A percentile compares a stretch with the other conserved stretches of the same genome.
phyloP scores from a whole-genome alignment of 2,329 filamentous ascomycete genomes.

The Colletotrichum sp. region DNA sequence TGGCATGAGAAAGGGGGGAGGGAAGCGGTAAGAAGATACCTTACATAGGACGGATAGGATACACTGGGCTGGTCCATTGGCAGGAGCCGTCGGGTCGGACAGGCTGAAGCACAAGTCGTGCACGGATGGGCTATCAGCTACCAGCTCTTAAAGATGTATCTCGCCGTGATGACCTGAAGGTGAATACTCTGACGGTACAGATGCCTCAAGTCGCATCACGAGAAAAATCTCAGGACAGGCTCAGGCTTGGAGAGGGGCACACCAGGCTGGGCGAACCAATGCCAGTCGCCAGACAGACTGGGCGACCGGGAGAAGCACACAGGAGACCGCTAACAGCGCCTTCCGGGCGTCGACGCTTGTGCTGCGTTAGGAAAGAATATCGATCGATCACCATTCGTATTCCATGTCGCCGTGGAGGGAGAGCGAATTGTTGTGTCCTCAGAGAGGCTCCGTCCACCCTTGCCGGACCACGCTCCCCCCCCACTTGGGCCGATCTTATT shows the following conservation, averaged over 20 bases:
- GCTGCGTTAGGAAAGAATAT: slow-evolving; percentile 16
- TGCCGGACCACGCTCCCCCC: neutral
- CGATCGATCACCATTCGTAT: slow-evolving; percentile 21
- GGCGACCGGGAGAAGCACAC: neutral
- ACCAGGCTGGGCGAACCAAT: neutral
- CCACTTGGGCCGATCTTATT: neutral
- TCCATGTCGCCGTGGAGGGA: neutral
- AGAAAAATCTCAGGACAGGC: neutral
- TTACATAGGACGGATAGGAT: neutral
- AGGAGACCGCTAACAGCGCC: neutral
- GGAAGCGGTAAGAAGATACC: neutral
- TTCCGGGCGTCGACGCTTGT: slow-evolving; percentile 18
- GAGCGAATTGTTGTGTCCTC: slow-evolving; percentile 5
- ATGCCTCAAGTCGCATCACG: neutral
- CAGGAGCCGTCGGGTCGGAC: neutral
- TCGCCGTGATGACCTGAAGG: neutral
- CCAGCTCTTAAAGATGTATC: neutral
- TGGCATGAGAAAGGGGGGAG: neutral
- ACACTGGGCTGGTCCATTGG: neutral
- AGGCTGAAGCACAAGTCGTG: neutral
- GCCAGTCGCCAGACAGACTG: neutral
- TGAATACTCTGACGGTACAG: neutral
- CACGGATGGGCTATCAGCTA: neutral
- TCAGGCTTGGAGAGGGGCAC: slow-evolving; percentile 7
- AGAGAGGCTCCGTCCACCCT: neutral